A percentile compares a stretch with the other conserved stretches of the same genome.
These are phyloP conservation scores for Pseudocercospora fuligena DNA, from an alignment of 2,329 filamentous ascomycete genomes.

Conservation along the genomic window DNA sequence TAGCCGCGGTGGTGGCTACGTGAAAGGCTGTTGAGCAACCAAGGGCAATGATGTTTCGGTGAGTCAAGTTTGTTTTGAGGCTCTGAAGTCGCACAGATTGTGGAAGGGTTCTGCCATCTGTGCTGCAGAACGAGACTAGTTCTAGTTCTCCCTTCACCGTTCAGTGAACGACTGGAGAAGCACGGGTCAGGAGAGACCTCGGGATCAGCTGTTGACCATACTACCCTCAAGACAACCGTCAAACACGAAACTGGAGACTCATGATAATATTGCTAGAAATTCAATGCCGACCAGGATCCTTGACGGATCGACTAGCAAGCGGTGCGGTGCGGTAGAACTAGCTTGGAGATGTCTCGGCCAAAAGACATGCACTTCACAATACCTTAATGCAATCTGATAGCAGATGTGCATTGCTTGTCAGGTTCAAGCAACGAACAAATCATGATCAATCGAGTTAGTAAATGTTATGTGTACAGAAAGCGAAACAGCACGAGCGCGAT, in stretches of 20 bases:
- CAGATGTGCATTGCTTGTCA: neutral
- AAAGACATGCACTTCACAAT: neutral
- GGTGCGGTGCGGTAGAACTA: no score
- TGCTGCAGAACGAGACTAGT: neutral
- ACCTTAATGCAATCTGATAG: neutral
- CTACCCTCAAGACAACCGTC: neutral
- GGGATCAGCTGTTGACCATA: neutral
- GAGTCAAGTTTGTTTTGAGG: neutral
- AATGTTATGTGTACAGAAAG: neutral
- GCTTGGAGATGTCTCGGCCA: neutral
- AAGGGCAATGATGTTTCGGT: neutral
- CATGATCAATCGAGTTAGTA: neutral
- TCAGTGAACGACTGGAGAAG: neutral
- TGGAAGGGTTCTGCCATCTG: neutral
- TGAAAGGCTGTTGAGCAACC: neutral
- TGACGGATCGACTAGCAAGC: neutral
- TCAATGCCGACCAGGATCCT: neutral
- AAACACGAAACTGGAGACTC: neutral
- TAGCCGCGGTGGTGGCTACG: neutral
- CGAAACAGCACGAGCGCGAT: neutral
- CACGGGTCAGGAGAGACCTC: no score
- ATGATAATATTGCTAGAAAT: neutral
- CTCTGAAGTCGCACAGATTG: conserved; percentile 1
- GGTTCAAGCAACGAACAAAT: neutral
- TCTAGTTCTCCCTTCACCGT: neutral